Evolutionary conservation across 441 rosid species (phyloP).

Genomic region (Populus hybrid): DNA sequence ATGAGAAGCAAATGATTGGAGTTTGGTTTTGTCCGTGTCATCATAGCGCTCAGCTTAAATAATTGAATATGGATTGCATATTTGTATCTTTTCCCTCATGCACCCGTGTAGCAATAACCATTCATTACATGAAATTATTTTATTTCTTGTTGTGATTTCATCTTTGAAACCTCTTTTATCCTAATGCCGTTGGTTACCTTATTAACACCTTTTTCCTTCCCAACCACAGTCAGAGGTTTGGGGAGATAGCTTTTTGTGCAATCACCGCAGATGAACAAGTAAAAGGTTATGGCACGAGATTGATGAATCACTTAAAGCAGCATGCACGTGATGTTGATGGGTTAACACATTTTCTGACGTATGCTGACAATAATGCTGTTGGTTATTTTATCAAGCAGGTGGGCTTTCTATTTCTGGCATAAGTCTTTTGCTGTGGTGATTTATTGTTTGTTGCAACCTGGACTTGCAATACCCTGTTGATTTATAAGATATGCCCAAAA

Average conservation of each 20-base stretch:
- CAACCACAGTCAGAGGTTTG: slow-evolving; percentile 81
- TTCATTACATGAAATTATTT: not conserved
- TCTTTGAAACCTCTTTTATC: slow-evolving; percentile 8
- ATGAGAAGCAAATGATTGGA: not conserved
- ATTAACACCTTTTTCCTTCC: slow-evolving; percentile 22
- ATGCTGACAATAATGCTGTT: slow-evolving; percentile 98
- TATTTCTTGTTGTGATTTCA: not conserved
- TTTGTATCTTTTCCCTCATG: not conserved
- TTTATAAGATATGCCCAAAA: not conserved
- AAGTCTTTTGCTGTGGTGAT: not conserved
- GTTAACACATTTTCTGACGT: slow-evolving; percentile 92
- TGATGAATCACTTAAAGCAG: slow-evolving; percentile 99
- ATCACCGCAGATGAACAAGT: slow-evolving; percentile 99
- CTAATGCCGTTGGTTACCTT: not conserved
- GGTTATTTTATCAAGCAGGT: slow-evolving; percentile 99
- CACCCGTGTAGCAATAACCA: not conserved
- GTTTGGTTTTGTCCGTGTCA: not conserved
- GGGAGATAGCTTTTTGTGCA: slow-evolving; percentile 99
- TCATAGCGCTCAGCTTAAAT: not conserved
- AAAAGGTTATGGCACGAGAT: slow-evolving; percentile 97
- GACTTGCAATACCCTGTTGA: slow-evolving; percentile 4
- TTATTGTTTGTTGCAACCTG: slow-evolving; percentile 7
- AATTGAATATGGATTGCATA: not conserved
- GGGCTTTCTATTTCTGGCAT: slow-evolving; percentile 2
- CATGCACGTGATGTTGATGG: slow-evolving; percentile 98